phyloP scores from a whole-genome alignment of 129 eudicot species.

The Rutidosis leptorrhynchoides region DNA sequence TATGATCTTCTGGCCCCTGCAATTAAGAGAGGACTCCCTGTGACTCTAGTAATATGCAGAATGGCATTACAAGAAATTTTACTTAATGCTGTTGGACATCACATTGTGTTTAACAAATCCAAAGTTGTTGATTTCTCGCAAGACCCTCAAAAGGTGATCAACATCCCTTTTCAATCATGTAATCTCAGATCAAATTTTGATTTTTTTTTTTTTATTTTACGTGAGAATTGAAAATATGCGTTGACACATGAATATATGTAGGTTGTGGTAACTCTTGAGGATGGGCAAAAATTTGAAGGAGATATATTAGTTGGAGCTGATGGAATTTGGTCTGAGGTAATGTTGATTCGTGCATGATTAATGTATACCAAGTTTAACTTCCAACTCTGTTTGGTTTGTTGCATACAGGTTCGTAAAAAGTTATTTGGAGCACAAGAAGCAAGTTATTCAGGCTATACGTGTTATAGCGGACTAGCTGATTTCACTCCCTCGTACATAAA shows the following conservation, averaged over 20 bases:
- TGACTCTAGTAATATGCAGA: conserved; percentile 41
- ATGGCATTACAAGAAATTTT: conserved; percentile 38
- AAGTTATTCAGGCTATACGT: conserved; percentile 40
- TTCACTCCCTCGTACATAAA: conserved; percentile 30
- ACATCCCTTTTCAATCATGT: conserved; percentile 4
- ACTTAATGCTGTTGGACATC: conserved; percentile 34
- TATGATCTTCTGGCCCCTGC: conserved; percentile 38
- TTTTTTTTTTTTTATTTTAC: neutral
- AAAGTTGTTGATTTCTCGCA: conserved; percentile 38
- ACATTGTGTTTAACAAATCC: conserved; percentile 29
- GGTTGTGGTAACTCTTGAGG: conserved; percentile 38
- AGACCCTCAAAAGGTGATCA: conserved; percentile 35
- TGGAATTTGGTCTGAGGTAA: conserved; percentile 51
- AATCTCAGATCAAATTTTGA: neutral
- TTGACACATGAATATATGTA: neutral
- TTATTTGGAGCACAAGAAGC: conserved; percentile 45
- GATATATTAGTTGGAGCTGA: conserved; percentile 50
- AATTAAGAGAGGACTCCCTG: conserved; percentile 35
- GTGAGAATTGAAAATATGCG: neutral
- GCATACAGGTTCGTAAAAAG: conserved; percentile 32
- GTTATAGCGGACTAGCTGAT: conserved; percentile 41
- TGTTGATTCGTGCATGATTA: neutral
- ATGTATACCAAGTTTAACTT: neutral
- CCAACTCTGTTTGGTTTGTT: neutral
- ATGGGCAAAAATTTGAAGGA: conserved; percentile 33